Evolutionary conservation across 805 yeast genomes (phyloP).

Genomic region (Metschnikowia kofuensis): DNA sequence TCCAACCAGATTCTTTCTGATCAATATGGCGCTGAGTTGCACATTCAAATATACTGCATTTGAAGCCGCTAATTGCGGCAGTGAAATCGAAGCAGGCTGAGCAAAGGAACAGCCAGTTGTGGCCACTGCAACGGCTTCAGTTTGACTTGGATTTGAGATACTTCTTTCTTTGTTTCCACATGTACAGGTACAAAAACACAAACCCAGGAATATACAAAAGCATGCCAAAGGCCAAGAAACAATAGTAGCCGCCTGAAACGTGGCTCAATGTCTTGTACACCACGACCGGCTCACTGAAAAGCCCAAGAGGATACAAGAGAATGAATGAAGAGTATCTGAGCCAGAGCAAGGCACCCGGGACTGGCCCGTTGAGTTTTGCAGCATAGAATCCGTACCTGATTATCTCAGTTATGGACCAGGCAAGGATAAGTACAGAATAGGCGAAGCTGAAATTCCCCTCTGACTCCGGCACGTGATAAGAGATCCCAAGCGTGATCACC

Average conservation of each 20-base stretch:
- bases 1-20: too few species aligned
- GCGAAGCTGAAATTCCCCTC: conserved; percentile 26
- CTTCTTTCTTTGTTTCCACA: conserved; percentile 29
- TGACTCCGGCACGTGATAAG: conserved; percentile 25
- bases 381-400: conserved; percentile 28
- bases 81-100: too few species aligned
- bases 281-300: conserved; percentile 25
- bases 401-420: conserved; percentile 32
- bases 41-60: too few species aligned
- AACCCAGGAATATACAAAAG: conserved; percentile 32
- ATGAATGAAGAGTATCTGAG: conserved; percentile 28
- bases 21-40: too few species aligned
- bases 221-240: conserved; percentile 23
- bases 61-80: too few species aligned
- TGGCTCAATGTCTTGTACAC: conserved; percentile 24
- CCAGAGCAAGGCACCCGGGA: conserved; percentile 25
- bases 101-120: too few species aligned
- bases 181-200: conserved; percentile 24
- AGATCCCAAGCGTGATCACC: conserved; percentile 27
- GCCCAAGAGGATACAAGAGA: conserved; percentile 31
- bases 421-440: conserved; percentile 22
- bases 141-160: background rate
- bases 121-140: too few species aligned
- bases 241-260: conserved; percentile 17
- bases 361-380: conserved; percentile 15